Percentiles rank a stretch among this genome's conserved stretches.
Conservation (phyloP, 805 yeast genomes). For the Schwanniomyces vanrijiae region DNA sequence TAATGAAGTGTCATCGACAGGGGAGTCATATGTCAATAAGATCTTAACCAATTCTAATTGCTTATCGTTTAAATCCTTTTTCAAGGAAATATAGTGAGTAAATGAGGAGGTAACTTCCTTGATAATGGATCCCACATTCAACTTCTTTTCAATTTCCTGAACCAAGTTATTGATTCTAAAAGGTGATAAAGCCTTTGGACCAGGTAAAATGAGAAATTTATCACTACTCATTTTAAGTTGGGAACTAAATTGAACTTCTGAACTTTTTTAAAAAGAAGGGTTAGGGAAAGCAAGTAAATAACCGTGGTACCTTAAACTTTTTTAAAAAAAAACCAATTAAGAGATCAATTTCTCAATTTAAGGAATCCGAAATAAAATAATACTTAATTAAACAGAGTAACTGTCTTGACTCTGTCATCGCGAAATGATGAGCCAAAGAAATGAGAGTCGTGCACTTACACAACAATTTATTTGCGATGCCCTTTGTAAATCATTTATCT, state of each 20-base stretch:
- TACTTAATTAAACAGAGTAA: constrained; percentile 1
- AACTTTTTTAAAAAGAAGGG: background rate
- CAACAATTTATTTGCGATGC: background rate
- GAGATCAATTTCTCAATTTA: background rate
- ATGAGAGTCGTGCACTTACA: background rate
- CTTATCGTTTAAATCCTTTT: constrained; percentile 33
- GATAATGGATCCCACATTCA: constrained; percentile 61
- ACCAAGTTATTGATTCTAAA: constrained; percentile 78
- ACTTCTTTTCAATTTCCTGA: constrained; percentile 69
- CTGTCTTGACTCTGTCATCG: background rate
- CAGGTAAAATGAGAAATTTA: constrained; percentile 57
- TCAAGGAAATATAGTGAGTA: constrained; percentile 76
- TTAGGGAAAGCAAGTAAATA: background rate
- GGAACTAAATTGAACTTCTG: constrained; percentile 19
- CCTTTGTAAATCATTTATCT: background rate
- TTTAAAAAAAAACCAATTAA: background rate
- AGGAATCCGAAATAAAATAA: background rate
- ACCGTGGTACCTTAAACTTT: background rate
- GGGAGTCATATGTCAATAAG: constrained; percentile 73
- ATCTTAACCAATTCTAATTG: constrained; percentile 52
- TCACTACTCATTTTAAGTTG: constrained; percentile 44
- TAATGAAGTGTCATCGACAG: constrained; percentile 55
- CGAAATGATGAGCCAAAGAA: background rate
- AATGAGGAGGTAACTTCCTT: constrained; percentile 70
- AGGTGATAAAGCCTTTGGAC: constrained; percentile 86